Percentiles rank a stretch among this genome's conserved stretches.
Conservation (phyloP, 805 yeast species). For the Ogataea angusta region DNA sequence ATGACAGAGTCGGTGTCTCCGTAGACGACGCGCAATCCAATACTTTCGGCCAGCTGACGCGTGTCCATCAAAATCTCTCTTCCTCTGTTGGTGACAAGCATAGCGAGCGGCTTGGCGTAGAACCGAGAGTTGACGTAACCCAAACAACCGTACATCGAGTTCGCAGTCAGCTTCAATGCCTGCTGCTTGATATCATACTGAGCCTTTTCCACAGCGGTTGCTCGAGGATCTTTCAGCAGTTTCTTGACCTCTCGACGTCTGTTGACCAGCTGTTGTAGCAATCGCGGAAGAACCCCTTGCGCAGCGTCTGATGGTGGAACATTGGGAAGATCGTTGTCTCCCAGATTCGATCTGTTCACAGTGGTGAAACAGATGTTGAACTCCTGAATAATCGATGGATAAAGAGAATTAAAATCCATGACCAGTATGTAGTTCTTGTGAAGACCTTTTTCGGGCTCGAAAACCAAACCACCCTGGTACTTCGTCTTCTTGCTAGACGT, state of each 20-base stretch:
- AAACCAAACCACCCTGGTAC: constrained; percentile 62
- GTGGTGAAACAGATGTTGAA: constrained; percentile 97
- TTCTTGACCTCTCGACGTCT: constrained; percentile 93
- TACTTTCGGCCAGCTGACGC: constrained; percentile 83
- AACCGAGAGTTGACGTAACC: constrained; percentile 91
- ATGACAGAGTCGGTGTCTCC: constrained; percentile 99
- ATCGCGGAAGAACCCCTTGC: constrained; percentile 83
- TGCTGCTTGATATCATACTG: constrained; percentile 95
- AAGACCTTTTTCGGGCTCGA: constrained; percentile 94
- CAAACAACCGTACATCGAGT: constrained; percentile 99
- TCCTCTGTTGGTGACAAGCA: constrained; percentile 92
- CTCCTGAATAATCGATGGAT: constrained; percentile 96
- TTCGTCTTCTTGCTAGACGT: constrained; percentile 41
- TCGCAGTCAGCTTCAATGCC: constrained; percentile 94
- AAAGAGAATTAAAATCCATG: constrained; percentile 97
- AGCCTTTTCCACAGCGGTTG: constrained; percentile 59
- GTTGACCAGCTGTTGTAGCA: constrained; percentile 77
- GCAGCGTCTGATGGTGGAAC: constrained; percentile 56
- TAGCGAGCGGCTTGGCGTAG: constrained; percentile 93
- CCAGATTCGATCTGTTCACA: constrained; percentile 58
- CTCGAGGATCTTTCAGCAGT: constrained; percentile 70
- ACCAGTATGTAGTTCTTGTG: constrained; percentile 86
- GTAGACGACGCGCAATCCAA: constrained; percentile 81
- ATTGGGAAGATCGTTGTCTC: constrained; percentile 54
- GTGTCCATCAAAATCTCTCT: constrained; percentile 94